Conservation (phyloP, 768 basidiomycete species). For the Rhodosporidiobolus sp. region DNA sequence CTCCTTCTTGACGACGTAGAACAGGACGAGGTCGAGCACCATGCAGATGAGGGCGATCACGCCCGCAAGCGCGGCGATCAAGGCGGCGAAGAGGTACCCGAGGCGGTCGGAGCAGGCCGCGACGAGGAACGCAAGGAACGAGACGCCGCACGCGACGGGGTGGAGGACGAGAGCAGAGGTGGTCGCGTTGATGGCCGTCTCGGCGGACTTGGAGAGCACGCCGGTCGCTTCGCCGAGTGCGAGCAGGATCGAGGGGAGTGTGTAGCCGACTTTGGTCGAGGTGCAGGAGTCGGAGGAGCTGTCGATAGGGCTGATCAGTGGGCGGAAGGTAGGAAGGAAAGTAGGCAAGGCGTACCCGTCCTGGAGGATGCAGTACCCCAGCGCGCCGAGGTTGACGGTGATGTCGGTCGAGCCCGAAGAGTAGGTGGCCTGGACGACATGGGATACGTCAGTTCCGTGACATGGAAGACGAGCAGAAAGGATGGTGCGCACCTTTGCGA, state of each 20-base stretch:
- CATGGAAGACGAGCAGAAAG: background rate
- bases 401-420: background rate
- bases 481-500: constrained; percentile 1
- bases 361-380: constrained; percentile 19
- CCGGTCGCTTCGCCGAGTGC: constrained; percentile 1
- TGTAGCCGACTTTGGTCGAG: constrained; percentile 11
- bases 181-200: constrained; percentile 32
- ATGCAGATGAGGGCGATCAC: constrained; percentile 43
- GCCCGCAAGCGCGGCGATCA: constrained; percentile 46
- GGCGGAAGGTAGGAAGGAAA: background rate
- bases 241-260: constrained; percentile 4
- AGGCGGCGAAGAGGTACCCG: constrained; percentile 47
- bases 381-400: constrained; percentile 14
- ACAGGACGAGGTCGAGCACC: constrained; percentile 41
- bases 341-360: background rate
- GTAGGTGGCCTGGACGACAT: background rate
- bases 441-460: background rate
- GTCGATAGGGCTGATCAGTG: background rate
- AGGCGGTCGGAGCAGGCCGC: constrained; percentile 45
- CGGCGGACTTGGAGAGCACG: background rate
- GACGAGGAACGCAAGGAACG: constrained; percentile 48
- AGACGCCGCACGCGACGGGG: constrained; percentile 47
- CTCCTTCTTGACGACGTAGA: constrained; percentile 43
- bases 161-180: constrained; percentile 48
- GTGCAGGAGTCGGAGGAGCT: constrained; percentile 17